These are phyloP conservation scores for Gigaspora rosea DNA, from an alignment of 192 early-diverging fungal species.

Conservation along the genomic window DNA sequence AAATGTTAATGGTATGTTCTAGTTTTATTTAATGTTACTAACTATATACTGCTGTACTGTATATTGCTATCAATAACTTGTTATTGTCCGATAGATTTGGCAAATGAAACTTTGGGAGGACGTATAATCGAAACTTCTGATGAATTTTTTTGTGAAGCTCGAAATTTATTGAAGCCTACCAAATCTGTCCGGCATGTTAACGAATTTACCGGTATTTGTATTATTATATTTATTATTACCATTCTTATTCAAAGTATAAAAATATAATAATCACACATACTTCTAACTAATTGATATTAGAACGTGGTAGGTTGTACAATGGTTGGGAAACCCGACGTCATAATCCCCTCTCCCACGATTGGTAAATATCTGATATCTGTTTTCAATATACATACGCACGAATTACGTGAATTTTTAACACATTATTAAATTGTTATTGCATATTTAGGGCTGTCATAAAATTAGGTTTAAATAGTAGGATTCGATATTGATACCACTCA, in stretches of 20 bases:
- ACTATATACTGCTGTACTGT: too few relatives aligned
- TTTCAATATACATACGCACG: background rate
- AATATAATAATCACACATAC: slow-evolving; percentile 41
- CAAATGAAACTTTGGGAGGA: slow-evolving; percentile 66
- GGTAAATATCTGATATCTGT: slow-evolving; percentile 54
- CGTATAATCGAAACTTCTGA: slow-evolving; percentile 80
- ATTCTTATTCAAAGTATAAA: background rate
- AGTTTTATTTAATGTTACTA: too few relatives aligned
- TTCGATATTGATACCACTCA: slow-evolving; percentile 88
- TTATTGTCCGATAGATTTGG: slow-evolving; percentile 64
- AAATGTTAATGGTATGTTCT: too few relatives aligned
- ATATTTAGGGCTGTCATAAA: slow-evolving; percentile 66
- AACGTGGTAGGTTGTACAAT: slow-evolving; percentile 77
- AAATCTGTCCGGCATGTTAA: slow-evolving; percentile 65
- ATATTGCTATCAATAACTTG: too few relatives aligned
- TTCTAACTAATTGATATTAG: slow-evolving; percentile 33
- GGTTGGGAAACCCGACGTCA: slow-evolving; percentile 97
- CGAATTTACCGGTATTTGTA: slow-evolving; percentile 51
- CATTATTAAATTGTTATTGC: background rate
- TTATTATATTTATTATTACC: background rate
- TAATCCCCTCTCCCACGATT: slow-evolving; percentile 79
- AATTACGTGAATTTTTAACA: too few relatives aligned
- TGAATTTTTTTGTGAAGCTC: slow-evolving; percentile 91
- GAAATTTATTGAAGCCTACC: slow-evolving; percentile 71
- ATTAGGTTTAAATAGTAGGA: slow-evolving; percentile 80